These are phyloP conservation scores for Phytophthora rubi DNA, from an alignment of 352 stramenopile species.

Conservation along the genomic window DNA sequence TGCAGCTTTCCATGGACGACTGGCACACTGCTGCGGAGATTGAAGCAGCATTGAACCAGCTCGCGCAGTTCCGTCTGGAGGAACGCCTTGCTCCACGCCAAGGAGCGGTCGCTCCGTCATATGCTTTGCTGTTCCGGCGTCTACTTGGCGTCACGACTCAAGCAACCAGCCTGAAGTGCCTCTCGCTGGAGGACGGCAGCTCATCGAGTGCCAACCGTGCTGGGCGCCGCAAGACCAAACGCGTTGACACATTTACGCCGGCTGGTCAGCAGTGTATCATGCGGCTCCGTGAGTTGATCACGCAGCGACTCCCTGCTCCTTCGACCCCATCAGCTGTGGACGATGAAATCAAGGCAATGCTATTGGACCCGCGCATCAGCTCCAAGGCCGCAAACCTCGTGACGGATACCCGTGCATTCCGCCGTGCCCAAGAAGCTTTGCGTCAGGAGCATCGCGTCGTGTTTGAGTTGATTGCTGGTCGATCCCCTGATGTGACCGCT, in stretches of 20 bases:
- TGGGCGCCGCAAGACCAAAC: slow-evolving; percentile 29
- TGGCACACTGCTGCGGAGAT: slow-evolving; percentile 41
- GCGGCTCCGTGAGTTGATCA: slow-evolving; percentile 25
- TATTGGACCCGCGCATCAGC: slow-evolving; percentile 48
- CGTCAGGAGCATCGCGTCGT: slow-evolving; percentile 41
- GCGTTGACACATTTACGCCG: slow-evolving; percentile 28
- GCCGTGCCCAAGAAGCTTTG: slow-evolving; percentile 32
- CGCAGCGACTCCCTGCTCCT: slow-evolving; percentile 24
- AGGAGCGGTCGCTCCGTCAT: slow-evolving; percentile 29
- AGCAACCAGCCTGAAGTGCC: slow-evolving; percentile 34
- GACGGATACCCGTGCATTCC: slow-evolving; percentile 26
- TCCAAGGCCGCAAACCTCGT: slow-evolving; percentile 40
- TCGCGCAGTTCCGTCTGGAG: slow-evolving; percentile 38
- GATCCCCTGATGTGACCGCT: neutral
- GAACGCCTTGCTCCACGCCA: slow-evolving; percentile 17
- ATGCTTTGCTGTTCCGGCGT: slow-evolving; percentile 41
- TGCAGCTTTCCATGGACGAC: slow-evolving; percentile 33
- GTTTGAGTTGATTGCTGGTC: slow-evolving; percentile 38
- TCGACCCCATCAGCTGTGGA: slow-evolving; percentile 9
- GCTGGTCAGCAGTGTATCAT: slow-evolving; percentile 27
- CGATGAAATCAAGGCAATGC: slow-evolving; percentile 49
- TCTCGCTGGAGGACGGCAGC: slow-evolving; percentile 29
- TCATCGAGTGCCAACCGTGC: slow-evolving; percentile 12
- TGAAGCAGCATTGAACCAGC: slow-evolving; percentile 40
- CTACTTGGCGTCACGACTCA: slow-evolving; percentile 39